Evolutionary conservation across 371 early-diverging fungal species (phyloP), one percentile per base, ranked within the genome.

Genomic region (Mucor lusitanicus): DNA sequence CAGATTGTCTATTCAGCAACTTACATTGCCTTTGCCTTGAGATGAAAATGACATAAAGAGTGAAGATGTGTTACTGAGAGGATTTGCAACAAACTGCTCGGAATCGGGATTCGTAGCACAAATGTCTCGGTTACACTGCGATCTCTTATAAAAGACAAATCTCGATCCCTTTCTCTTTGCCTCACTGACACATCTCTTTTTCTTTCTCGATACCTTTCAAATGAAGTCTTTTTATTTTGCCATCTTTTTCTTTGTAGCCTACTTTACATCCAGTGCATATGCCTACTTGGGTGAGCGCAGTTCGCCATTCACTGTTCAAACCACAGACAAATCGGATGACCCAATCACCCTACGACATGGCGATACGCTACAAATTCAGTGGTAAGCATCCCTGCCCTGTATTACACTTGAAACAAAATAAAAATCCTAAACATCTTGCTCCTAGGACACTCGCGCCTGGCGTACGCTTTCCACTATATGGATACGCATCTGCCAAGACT

Each of bases 401-500:
- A n/a, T n/a, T 33, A 33, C 33, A 33, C 33, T 33, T 33, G 33
- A 33, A 33, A 33, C 33, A 3, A 33, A 4, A 6, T 6, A 8
- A 4, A 33, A 33, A 33, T 1, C 7, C 15, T 53, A 35, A 33
- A 23, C n/a, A 37, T 44, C 12, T 37, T 17, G 13, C 2, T 32
- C 11, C 39, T 59, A 71, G 71, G 71, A 59, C 40, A 11, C 17
- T 71, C 7, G 53, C 44, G 39, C 68, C 71, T 21, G 63, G 64
- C 19, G 63, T 67, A 17, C 39, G 64, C 19, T 64, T 61, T 30
- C 71, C 71, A 27, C 30, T 71, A 17, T 71, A 71, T 53, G 71
- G 71, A 12, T 71, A 71, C 46, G 71, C 71, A 21, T 68, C 68
- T 28, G 59, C 71, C 21, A 71, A 33, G 35, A 61, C 67, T 15